phyloP scores from a whole-genome alignment of 2,329 filamentous ascomycete species.

The Raffaelea arxii region DNA sequence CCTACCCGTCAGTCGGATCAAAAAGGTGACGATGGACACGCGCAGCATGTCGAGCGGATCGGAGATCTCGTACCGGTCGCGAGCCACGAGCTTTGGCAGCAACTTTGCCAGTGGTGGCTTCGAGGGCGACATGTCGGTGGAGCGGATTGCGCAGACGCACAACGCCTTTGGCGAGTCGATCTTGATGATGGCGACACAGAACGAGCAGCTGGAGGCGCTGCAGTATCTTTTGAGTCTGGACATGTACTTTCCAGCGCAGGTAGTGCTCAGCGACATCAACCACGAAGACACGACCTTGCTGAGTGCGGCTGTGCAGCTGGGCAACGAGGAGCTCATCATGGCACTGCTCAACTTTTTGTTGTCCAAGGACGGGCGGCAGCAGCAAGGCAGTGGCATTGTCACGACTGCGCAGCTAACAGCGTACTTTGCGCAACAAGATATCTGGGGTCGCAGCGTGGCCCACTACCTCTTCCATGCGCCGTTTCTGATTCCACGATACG shows the following conservation, averaged over 20 bases:
- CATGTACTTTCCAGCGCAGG: constrained; percentile 62
- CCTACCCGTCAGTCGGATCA: constrained; percentile 43
- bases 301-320: constrained; percentile 82
- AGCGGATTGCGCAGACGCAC: constrained; percentile 63
- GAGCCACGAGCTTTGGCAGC: constrained; percentile 60
- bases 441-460: constrained; percentile 78
- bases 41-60: constrained; percentile 83
- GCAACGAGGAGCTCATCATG: constrained; percentile 64
- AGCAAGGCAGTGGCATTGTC: constrained; percentile 31
- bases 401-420: constrained; percentile 43
- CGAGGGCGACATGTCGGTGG: constrained; percentile 79
- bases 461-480: constrained; percentile 95
- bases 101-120: constrained; percentile 62
- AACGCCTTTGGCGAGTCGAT: constrained; percentile 71
- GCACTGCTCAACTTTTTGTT: constrained; percentile 64
- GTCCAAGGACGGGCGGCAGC: no score
- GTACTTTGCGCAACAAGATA: constrained; percentile 71
- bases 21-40: constrained; percentile 83
- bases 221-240: constrained; percentile 69
- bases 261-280: constrained; percentile 74
- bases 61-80: constrained; percentile 71
- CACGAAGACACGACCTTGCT: constrained; percentile 84
- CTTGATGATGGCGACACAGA: constrained; percentile 75
- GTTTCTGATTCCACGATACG: constrained; percentile 65
- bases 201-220: constrained; percentile 60